Evolutionary conservation across 106 monocot genomes (phyloP), one percentile per base, ranked within the genome.

Genomic region (Dendrobium officinale): DNA sequence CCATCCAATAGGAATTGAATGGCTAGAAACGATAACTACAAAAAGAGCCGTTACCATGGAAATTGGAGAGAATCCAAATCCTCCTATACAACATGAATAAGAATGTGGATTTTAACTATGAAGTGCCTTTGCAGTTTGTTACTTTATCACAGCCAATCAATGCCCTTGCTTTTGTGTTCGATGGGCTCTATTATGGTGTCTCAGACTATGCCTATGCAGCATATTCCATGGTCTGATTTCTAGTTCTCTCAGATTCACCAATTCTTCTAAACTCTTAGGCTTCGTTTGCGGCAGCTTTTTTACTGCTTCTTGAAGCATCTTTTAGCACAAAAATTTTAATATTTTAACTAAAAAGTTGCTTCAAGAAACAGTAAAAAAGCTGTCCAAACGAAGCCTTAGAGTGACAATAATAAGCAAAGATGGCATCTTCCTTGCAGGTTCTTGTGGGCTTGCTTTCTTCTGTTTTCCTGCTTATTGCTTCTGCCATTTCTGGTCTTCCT

Each of bases 151-250:
- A 99, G 77, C 98, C 98, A 11, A 77, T 95, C 73, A 99, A 99
- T 85, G 98, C 92, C 49, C 78, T 99, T 73, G 95, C 98, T 54
- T 99, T 99, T 82, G 91, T 99, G 15, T 79, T 95, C 15, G 98
- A 99, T 83, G 98, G 98, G 68, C 92, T 99, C 27, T 99, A 99
- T 45, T 99, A 99, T 85, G 98, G 95, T 58, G 95, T 99, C 55
- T 99, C 95, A 5, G 98, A 99, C 74, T 99, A 90, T 84, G 83
- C 89, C 54, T 99, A 86, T 82, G 95, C 95, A 49, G 95, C 98
- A 70, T 99, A 92, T 76, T 95, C 98, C 26, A 99, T 93, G 95
- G 98, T 99, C 24, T 75, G 78, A 13, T 40, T 78, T 51, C 51
- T 51, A 51, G 0, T 51, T 51, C 51, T 13, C 51, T 51, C 13